These are phyloP conservation scores for Rhizopogon roseolus DNA, from an alignment of 768 basidiomycete species.

Conservation along the genomic window DNA sequence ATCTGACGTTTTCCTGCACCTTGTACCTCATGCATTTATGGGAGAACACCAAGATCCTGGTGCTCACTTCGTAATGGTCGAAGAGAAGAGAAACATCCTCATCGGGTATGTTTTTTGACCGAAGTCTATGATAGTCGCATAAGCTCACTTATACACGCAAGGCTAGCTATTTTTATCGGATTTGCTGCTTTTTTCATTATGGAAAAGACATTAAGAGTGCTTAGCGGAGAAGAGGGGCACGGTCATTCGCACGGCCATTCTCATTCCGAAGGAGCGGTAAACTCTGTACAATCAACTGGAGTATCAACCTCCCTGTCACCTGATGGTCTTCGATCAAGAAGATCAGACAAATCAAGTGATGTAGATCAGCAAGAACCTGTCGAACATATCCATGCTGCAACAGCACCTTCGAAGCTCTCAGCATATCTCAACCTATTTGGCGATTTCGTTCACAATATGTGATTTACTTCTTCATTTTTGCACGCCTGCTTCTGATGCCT, in stretches of 20 bases:
- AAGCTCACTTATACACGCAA: conserved; percentile 23
- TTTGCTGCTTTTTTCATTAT: conserved; percentile 91
- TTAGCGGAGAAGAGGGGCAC: conserved; percentile 58
- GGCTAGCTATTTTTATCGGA: conserved; percentile 78
- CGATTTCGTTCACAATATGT: conserved; percentile 95
- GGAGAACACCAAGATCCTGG: conserved; percentile 75
- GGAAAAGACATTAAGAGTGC: conserved; percentile 85
- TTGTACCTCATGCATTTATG: conserved; percentile 89
- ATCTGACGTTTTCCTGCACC: conserved; percentile 89
- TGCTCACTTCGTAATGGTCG: conserved; percentile 77
- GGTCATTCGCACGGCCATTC: conserved; percentile 60
- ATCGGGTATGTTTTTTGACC: conserved; percentile 57
- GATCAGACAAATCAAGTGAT: conserved; percentile 18
- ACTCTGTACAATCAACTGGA: conserved; percentile 41
- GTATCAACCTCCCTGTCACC: conserved; percentile 33
- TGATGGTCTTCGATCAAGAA: conserved; percentile 49
- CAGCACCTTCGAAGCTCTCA: conserved; percentile 75
- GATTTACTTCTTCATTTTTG: conserved; percentile 10
- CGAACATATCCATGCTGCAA: conserved; percentile 20
- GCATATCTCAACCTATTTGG: conserved; percentile 92
- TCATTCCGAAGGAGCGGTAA: conserved; percentile 26
- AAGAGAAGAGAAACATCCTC: conserved; percentile 87
- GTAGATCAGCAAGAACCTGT: conserved; percentile 20
- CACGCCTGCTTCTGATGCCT: conserved; percentile 11
- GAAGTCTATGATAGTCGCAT: not conserved